Evolutionary conservation across 371 early-diverging fungal genomes (phyloP).

Genomic region (Mortierella sp.): DNA sequence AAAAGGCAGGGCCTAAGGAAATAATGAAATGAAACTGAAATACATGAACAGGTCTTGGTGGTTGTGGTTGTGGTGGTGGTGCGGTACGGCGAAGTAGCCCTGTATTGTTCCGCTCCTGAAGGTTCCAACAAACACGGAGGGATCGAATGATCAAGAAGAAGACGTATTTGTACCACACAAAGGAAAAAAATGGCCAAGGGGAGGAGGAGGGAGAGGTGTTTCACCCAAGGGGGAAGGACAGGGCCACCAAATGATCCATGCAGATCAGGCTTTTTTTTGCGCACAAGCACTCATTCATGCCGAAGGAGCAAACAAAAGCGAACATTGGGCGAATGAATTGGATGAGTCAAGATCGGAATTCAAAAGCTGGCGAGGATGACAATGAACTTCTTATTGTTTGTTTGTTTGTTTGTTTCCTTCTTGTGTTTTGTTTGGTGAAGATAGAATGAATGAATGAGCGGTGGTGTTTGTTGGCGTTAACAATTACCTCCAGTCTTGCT

Average conservation of each 20-base stretch:
- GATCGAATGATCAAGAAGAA: neutral
- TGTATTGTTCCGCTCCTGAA: neutral
- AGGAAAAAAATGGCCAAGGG: neutral
- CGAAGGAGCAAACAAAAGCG: neutral
- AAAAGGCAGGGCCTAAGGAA: neutral
- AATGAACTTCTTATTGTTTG: neutral
- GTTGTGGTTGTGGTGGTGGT: neutral
- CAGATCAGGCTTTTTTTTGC: neutral
- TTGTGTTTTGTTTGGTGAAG: neutral
- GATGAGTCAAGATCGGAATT: neutral
- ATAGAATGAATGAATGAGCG: no score
- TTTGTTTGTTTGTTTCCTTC: neutral
- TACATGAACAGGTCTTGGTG: neutral
- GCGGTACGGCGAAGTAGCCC: neutral
- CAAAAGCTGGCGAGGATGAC: neutral
- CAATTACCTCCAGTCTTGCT: conserved; percentile 43
- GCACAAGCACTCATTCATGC: neutral
- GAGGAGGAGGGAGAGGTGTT: neutral
- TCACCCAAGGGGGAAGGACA: neutral
- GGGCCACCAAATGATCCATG: conserved; percentile 3
- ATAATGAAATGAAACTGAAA: no score
- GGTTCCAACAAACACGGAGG: conserved; percentile 9
- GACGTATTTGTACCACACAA: neutral
- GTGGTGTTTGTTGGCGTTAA: neutral
- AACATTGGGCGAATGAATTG: neutral